A percentile compares a stretch with the other conserved stretches of the same genome.
phyloP scores from a whole-genome alignment of 257 asterid genomes.

The Rubia yunnanensis region DNA sequence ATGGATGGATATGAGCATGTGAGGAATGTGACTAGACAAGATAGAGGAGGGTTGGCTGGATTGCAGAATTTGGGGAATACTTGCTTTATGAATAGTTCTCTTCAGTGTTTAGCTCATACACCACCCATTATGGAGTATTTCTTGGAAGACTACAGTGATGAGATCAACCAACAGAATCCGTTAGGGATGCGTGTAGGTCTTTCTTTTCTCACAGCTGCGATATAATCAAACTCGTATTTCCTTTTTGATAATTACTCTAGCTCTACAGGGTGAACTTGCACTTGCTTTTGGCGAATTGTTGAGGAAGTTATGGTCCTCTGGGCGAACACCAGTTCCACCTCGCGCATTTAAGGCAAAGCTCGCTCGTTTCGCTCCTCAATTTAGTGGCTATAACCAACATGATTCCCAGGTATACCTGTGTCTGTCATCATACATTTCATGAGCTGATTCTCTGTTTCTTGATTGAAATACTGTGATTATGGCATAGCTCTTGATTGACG shows the following conservation, averaged over 20 bases:
- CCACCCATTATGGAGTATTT: conserved; percentile 78
- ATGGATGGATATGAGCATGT: conserved; percentile 45
- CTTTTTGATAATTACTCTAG: conserved; percentile 21
- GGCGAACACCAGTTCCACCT: conserved; percentile 80
- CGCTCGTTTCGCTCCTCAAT: conserved; percentile 97
- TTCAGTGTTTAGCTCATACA: conserved; percentile 96
- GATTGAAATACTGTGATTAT: neutral
- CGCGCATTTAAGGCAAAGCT: conserved; percentile 87
- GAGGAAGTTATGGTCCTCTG: conserved; percentile 94
- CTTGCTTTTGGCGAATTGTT: conserved; percentile 82
- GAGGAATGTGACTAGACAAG: conserved; percentile 42
- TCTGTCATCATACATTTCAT: no score
- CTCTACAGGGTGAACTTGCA: conserved; percentile 95
- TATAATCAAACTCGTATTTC: conserved; percentile 7
- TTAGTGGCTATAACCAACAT: conserved; percentile 97
- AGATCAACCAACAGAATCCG: conserved; percentile 80
- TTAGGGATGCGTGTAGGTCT: conserved; percentile 83
- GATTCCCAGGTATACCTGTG: conserved; percentile 69
- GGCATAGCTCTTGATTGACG: no score
- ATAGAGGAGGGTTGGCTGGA: conserved; percentile 85
- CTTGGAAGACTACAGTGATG: conserved; percentile 70
- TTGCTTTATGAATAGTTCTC: conserved; percentile 95
- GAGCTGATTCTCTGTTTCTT: no score
- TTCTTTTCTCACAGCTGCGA: conserved; percentile 18
- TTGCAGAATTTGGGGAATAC: conserved; percentile 94